Conservation (phyloP, 306 rosid genomes). For the Trichosanthes cucumerina region DNA sequence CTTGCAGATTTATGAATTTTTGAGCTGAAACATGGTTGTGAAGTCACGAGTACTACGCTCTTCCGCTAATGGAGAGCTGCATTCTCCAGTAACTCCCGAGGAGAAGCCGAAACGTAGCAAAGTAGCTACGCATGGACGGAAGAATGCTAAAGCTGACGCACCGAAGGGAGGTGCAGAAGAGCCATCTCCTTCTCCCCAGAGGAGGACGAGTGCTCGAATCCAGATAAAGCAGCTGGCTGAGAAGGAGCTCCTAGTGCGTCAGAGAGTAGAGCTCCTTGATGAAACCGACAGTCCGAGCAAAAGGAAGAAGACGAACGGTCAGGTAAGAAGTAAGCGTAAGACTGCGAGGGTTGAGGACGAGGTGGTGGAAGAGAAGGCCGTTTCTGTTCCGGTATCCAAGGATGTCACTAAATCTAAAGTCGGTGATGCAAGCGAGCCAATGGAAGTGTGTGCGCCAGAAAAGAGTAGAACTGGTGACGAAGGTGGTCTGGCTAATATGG, state of each 20-base stretch:
- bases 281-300: not conserved
- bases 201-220: conserved; percentile 15
- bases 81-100: not conserved
- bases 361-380: not conserved
- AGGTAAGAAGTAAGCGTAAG: not conserved
- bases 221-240: not conserved
- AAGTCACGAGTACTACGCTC: not conserved
- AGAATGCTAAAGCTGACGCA: not conserved
- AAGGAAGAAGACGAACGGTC: conserved; percentile 1
- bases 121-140: not conserved
- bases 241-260: conserved; percentile 12
- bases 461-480: conserved; percentile 1
- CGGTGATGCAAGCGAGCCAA: not conserved
- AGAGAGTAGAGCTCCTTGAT: conserved; percentile 15
- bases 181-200: not conserved
- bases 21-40: conserved; percentile 2
- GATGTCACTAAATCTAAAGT: not conserved
- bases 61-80: not conserved
- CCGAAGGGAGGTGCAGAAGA: not conserved
- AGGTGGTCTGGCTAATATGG: conserved; percentile 14
- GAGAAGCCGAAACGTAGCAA: not conserved
- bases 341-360: not conserved
- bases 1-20: not conserved
- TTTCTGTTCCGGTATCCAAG: not conserved
- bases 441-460: not conserved